These are phyloP conservation scores for Epithele typhae DNA, from an alignment of 768 basidiomycete genomes.

Conservation along the genomic window DNA sequence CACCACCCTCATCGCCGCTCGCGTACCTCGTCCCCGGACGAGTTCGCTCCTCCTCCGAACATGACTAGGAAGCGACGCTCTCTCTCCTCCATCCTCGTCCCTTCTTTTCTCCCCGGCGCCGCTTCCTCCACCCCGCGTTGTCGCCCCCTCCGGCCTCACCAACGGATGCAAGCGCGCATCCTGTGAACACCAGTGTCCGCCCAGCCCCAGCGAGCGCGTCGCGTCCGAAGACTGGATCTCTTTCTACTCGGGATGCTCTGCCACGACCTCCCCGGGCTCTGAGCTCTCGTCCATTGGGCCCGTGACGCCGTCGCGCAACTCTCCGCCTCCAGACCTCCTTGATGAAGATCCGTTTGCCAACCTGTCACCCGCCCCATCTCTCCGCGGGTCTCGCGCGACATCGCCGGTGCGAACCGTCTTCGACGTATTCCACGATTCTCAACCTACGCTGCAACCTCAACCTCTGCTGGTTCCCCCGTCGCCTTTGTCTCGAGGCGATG, in stretches of 20 bases:
- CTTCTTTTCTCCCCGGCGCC: conserved; percentile 37
- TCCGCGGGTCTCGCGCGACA: conserved; percentile 13
- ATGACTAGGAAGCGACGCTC: conserved; percentile 52
- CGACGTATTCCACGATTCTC: conserved; percentile 7
- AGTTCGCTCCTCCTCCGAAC: conserved; percentile 11
- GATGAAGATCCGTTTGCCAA: conserved; percentile 78
- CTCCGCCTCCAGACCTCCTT: conserved; percentile 38
- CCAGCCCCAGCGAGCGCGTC: conserved; percentile 21
- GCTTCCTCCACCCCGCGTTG: conserved; percentile 6
- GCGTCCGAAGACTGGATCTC: conserved; percentile 17
- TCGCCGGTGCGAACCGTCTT: conserved; percentile 14
- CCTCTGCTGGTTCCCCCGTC: conserved; percentile 22
- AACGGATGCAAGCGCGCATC: too few relatives aligned
- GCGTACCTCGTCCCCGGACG: conserved; percentile 7
- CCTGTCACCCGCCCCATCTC: conserved; percentile 30
- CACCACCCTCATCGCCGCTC: conserved; percentile 3
- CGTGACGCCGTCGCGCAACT: conserved; percentile 20
- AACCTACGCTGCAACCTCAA: background rate
- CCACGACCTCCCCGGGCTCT: conserved; percentile 9
- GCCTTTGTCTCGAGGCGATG: conserved; percentile 14
- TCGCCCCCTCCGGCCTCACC: too few relatives aligned
- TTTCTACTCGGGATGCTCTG: conserved; percentile 12
- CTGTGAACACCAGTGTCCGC: too few relatives aligned
- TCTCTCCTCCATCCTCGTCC: conserved; percentile 47
- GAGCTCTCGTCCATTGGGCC: conserved; percentile 10